Evolutionary conservation across 306 rosid genomes (phyloP).

Genomic region (Trifolium fragiferum): DNA sequence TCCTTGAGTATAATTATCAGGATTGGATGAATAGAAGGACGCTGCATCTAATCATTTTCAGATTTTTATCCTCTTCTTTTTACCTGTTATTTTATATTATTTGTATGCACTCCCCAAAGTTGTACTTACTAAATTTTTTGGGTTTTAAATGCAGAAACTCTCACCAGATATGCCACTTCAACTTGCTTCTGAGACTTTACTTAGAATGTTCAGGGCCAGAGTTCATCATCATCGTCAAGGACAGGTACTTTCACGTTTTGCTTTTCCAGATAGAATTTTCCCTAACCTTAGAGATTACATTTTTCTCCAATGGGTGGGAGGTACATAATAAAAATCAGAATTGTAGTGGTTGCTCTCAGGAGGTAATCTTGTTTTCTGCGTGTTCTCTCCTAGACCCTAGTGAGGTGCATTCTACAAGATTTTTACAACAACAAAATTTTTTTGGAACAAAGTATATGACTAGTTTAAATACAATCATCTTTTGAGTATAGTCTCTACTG

Average conservation of each 20-base stretch:
- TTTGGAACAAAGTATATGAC: neutral
- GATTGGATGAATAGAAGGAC: constrained; percentile 34
- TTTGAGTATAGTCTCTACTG: constrained; percentile 6
- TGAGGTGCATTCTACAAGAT: constrained; percentile 25
- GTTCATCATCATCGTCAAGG: constrained; percentile 95
- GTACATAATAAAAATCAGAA: neutral
- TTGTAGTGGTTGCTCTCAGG: constrained; percentile 16
- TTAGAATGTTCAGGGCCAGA: constrained; percentile 92
- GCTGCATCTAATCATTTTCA: constrained; percentile 20
- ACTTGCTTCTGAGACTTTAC: constrained; percentile 92
- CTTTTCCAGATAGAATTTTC: constrained; percentile 23
- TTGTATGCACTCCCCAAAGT: neutral
- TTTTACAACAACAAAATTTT: constrained; percentile 12
- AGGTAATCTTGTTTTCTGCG: constrained; percentile 22
- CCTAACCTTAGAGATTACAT: neutral
- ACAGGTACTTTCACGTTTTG: constrained; percentile 56
- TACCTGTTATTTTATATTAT: constrained; percentile 1
- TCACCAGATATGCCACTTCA: constrained; percentile 96
- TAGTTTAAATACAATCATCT: constrained; percentile 12
- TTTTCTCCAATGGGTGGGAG: neutral
- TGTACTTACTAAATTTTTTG: constrained; percentile 37
- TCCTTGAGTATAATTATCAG: constrained; percentile 27
- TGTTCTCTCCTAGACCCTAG: constrained; percentile 1
- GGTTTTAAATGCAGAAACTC: constrained; percentile 65
- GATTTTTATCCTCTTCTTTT: constrained; percentile 14